Percentiles rank a stretch among this genome's conserved stretches.
Evolutionary conservation across 2,329 filamentous ascomycete genomes (phyloP).

Genomic region (Arthrobotrys sphaeroides): DNA sequence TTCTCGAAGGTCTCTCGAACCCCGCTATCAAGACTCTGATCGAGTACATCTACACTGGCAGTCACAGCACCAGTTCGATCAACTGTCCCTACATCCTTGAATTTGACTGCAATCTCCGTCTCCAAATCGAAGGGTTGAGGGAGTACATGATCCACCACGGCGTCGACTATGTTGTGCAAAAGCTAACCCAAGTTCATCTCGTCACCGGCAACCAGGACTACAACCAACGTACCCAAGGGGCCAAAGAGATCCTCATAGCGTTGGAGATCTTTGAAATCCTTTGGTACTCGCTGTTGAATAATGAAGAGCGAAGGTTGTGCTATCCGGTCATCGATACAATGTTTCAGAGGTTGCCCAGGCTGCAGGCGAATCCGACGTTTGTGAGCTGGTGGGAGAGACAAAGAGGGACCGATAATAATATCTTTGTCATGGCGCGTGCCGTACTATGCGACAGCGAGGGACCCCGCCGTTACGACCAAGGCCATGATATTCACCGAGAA

Average conservation of each 20-base stretch:
- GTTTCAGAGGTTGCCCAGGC: background rate
- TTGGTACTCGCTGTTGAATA: background rate
- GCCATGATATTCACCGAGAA: no score
- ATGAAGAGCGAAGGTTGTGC: background rate
- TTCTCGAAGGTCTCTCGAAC: background rate
- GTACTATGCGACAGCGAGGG: background rate
- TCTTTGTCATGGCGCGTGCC: background rate
- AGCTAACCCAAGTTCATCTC: background rate
- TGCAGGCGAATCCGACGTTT: constrained; percentile 1
- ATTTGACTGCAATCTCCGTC: background rate
- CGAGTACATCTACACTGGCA: constrained; percentile 12
- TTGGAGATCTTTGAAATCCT: constrained; percentile 9
- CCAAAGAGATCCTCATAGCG: constrained; percentile 7
- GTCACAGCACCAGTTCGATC: constrained; percentile 6
- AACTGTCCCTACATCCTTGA: constrained; percentile 10
- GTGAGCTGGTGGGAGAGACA: constrained; percentile 4
- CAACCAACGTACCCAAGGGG: background rate
- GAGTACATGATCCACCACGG: constrained; percentile 1
- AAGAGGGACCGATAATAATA: background rate
- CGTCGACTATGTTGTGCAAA: background rate
- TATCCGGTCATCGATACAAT: background rate
- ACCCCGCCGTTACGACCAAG: no score
- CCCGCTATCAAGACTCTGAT: background rate
- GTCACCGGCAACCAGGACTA: background rate
- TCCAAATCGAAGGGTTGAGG: constrained; percentile 1